Base-by-base conservation (phyloP, 768 basidiomycete species). In the Gymnopilus dilepis region DNA sequence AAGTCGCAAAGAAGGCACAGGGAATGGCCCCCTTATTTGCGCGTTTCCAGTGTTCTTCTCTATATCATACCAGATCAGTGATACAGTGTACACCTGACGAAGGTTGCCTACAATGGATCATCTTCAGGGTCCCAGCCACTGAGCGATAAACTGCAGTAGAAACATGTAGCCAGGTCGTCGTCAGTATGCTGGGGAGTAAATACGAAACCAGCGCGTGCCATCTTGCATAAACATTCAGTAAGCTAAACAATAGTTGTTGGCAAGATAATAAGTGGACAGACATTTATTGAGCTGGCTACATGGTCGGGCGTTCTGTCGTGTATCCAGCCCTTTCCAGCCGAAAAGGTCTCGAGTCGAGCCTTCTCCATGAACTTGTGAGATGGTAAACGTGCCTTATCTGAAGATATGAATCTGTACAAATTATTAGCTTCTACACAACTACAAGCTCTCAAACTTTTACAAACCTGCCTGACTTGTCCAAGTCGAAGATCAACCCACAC, bases 171-270 rank as follows among this genome's bases (percentile, higher is more conserved):
- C 1, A 88, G 85, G 73, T 99, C 96, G 65, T 93, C 90, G 3
- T 83, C 88, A 1, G 78, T 67, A 12, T 79, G 74, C 58, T 87
- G 84, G 1, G 94, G 92, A 0, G 87, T 88, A 71, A 83, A 93
- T 0, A 93, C 83, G 70, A 97, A 97, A 7, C 96, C 96, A 2
- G 95, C 94, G 65, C 85, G 86, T 0, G 95, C 91, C 85, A 99
- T 89, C 95, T 95, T 64, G 15, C 19, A 47, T 58, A 53, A 59
- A 47, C n/a, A n/a, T n/a, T n/a, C n/a, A n/a, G n/a, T n/a, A n/a
- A n/a, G n/a, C n/a, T n/a, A n/a, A 47, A 26, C 2, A 13, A 13
- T 47, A 13, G 1, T 40, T 48, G 65, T 37, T 15, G n/a, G 42
- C 22, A 61, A 26, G 33, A n/a, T 13, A 24, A 6, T 52, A 7